These are phyloP conservation scores for Ophiostoma sp. DNA, from an alignment of 2,329 filamentous ascomycete genomes.

Conservation along the genomic window DNA sequence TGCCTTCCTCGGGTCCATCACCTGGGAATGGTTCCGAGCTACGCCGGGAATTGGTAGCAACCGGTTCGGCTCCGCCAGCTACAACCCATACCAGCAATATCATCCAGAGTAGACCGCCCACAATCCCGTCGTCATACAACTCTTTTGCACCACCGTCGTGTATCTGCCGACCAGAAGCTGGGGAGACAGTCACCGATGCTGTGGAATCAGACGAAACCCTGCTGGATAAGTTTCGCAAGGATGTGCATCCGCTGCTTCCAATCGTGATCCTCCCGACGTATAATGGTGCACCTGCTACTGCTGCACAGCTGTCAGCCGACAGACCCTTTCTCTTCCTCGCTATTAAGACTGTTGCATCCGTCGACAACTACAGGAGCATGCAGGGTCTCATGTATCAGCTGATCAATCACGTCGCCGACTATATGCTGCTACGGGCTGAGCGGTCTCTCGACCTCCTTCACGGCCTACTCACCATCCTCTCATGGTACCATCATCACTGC, in stretches of 20 bases:
- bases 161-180: constrained; percentile 42
- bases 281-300: constrained; percentile 29
- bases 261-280: constrained; percentile 41
- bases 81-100: not conserved
- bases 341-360: constrained; percentile 47
- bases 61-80: not conserved
- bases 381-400: constrained; percentile 46
- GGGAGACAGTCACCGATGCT: constrained; percentile 35
- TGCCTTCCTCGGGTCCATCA: constrained; percentile 12
- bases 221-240: constrained; percentile 40
- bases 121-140: constrained; percentile 37
- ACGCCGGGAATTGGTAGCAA: no score
- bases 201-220: constrained; percentile 45
- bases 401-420: constrained; percentile 43
- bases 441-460: constrained; percentile 47
- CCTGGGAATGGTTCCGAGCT: not conserved
- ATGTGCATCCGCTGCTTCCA: constrained; percentile 42
- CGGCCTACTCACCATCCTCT: constrained; percentile 45
- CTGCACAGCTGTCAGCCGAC: constrained; percentile 36
- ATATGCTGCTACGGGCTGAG: constrained; percentile 46
- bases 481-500: constrained; percentile 52
- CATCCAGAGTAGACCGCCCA: not conserved
- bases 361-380: constrained; percentile 44
- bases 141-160: constrained; percentile 43
- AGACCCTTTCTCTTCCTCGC: constrained; percentile 46